Base-by-base conservation (phyloP, 2,329 filamentous ascomycete genomes). In the Aspergillus phoenicis region DNA sequence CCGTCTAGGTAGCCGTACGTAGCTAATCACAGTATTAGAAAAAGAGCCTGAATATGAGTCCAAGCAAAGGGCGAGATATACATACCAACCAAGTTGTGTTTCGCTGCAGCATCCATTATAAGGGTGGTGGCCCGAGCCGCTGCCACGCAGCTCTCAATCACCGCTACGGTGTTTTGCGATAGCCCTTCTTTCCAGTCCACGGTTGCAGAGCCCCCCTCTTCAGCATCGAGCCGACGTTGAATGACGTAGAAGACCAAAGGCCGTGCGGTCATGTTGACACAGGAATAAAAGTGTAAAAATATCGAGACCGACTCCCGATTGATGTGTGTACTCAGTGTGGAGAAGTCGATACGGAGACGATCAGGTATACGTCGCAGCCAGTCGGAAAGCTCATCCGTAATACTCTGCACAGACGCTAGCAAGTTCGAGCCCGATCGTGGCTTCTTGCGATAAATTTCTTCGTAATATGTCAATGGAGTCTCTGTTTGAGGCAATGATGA, bases 1-100 rank as follows among this genome's bases (percentile, higher is more conserved):
- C 82, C 80, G 60, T 86, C 84, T 75, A 85, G 83, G 67, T 84
- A 86, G 24, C 84, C 84, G 65, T 84, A 85, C 0, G 83, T 85
- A 20, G 83, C 82, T 78, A 15, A n/a, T 10, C 11, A 6, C 1
- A 8, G 10, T n/a, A 24, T 53, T 26, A 22, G 13, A n/a, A 2
- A 33, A 17, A 5, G 2, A 20, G 2, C 4, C 8, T 20, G 20
- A 5, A 4, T n/a, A 3, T 6, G 8, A 3, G 2, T 8, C 8
- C 3, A 15, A 24, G 4, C 11, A 4, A 30, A 38, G n/a, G 8
- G 10, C 8, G 28, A 30, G 28, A 28, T 7, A 36, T 64, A 59
- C 77, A 63, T 73, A 81, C 80, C 82, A 10, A 85, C 77, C 8
- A 85, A 75, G 59, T 84, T 78, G 61, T 82, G 78, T 63, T 81